A percentile compares a stretch with the other conserved stretches of the same genome.
These are phyloP conservation scores for Pseudogymnoascus sp. DNA, from an alignment of 2,329 filamentous ascomycete species.

Conservation along the genomic window DNA sequence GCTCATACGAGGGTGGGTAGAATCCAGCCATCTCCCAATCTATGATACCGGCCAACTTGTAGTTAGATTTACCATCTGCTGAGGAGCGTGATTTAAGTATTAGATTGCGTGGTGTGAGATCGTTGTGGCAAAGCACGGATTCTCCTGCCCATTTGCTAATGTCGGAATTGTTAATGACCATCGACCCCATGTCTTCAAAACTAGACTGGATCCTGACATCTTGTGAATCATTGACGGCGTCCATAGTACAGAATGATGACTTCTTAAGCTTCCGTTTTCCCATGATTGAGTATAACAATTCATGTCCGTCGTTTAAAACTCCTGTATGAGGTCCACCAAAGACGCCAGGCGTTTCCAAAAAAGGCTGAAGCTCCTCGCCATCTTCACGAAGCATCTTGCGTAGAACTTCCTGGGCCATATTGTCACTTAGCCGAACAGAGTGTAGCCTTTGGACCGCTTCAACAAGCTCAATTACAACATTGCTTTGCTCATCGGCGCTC, in stretches of 20 bases:
- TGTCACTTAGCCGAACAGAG: constrained; percentile 10
- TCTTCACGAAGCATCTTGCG: constrained; percentile 10
- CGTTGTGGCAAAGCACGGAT: constrained; percentile 22
- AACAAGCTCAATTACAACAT: constrained; percentile 13
- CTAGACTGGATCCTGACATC: constrained; percentile 10
- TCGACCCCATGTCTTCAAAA: constrained; percentile 16
- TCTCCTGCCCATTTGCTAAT: constrained; percentile 19
- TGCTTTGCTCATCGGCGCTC: constrained; percentile 12
- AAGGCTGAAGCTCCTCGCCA: constrained; percentile 5
- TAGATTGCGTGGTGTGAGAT: constrained; percentile 19
- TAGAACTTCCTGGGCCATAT: constrained; percentile 6
- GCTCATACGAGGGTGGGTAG: constrained; percentile 20
- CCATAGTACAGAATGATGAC: constrained; percentile 12
- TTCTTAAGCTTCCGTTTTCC: constrained; percentile 12
- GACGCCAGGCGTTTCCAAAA: not conserved
- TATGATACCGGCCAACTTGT: constrained; percentile 20
- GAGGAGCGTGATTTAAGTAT: constrained; percentile 12
- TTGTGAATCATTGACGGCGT: constrained; percentile 10
- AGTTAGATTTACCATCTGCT: constrained; percentile 11
- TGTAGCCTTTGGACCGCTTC: constrained; percentile 13
- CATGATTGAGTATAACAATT: constrained; percentile 12
- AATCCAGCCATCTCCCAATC: constrained; percentile 22
- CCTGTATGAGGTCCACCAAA: constrained; percentile 13
- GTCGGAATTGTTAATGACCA: constrained; percentile 16
- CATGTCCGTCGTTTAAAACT: constrained; percentile 10